phyloP scores from a whole-genome alignment of 805 yeast genomes.

The Yarrowia divulgata region DNA sequence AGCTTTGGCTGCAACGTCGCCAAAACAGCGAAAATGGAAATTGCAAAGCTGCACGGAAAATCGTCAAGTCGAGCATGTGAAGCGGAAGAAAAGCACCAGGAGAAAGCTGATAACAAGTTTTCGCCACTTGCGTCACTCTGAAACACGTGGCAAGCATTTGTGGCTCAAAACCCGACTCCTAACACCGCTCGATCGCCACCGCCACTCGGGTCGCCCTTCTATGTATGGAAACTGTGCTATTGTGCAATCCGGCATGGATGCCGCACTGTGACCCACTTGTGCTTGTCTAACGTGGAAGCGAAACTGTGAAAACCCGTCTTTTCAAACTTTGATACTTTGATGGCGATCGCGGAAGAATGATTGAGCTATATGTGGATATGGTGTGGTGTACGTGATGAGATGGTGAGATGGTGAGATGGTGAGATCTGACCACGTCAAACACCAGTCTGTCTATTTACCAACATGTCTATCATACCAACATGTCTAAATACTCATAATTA shows the following conservation, averaged over 20 bases:
- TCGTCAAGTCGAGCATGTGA: background rate
- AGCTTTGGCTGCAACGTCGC: conserved; percentile 29
- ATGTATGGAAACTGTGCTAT: conserved; percentile 30
- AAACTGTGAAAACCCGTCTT: conserved; percentile 10
- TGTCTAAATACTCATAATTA: no score
- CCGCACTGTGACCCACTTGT: conserved; percentile 19
- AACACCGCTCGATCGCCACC: conserved; percentile 13
- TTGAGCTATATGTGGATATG: background rate
- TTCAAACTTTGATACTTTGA: conserved; percentile 14
- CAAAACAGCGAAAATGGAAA: conserved; percentile 18
- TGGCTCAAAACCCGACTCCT: no score
- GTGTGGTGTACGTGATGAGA: no score
- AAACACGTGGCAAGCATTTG: no score
- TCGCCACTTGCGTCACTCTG: no score
- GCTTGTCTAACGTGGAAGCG: conserved; percentile 8
- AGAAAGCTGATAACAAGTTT: no score
- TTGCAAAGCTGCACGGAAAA: background rate
- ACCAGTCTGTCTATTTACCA: no score
- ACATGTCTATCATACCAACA: no score
- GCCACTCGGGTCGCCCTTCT: conserved; percentile 16
- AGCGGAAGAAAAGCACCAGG: no score
- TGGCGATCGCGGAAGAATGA: conserved; percentile 1
- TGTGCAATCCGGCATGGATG: conserved; percentile 27
- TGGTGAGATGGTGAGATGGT: no score
- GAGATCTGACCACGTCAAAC: no score